phyloP scores from a whole-genome alignment of 2,329 filamentous ascomycete genomes.

The Sporothrix sp. region DNA sequence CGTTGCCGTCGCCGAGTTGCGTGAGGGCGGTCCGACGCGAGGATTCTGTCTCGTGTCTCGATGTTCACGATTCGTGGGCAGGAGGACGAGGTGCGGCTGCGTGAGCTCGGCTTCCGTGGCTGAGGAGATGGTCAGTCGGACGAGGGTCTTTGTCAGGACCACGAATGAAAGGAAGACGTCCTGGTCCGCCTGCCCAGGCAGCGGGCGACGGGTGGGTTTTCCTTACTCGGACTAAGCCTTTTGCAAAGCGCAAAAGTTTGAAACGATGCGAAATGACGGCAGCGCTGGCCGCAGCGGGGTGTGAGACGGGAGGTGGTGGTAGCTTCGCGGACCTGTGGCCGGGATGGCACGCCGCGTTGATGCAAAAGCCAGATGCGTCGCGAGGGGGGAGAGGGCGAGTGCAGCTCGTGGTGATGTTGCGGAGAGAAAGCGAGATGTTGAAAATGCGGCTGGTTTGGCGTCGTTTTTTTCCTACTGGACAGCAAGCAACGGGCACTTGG shows the following conservation, averaged over 20 bases:
- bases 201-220: not conserved
- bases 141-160: not conserved
- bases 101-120: not conserved
- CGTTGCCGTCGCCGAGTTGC: constrained; percentile 12
- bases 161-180: not conserved
- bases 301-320: not conserved
- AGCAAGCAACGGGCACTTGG: not conserved
- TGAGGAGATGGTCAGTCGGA: not conserved
- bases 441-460: constrained; percentile 17
- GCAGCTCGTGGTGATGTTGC: constrained; percentile 11
- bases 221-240: constrained; percentile 5
- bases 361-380: not conserved
- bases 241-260: not conserved
- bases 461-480: constrained; percentile 16
- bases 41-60: constrained; percentile 1
- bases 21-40: not conserved
- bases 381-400: not conserved
- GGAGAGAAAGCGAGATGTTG: constrained; percentile 10
- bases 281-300: not conserved
- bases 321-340: constrained; percentile 12
- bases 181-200: not conserved
- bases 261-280: not conserved
- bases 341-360: constrained; percentile 11
- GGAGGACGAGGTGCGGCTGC: not conserved
- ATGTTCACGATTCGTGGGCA: not conserved